Evolutionary conservation across 2,329 filamentous ascomycete species (phyloP), one percentile per base, ranked within the genome.

Genomic region (Xylaria sp.): DNA sequence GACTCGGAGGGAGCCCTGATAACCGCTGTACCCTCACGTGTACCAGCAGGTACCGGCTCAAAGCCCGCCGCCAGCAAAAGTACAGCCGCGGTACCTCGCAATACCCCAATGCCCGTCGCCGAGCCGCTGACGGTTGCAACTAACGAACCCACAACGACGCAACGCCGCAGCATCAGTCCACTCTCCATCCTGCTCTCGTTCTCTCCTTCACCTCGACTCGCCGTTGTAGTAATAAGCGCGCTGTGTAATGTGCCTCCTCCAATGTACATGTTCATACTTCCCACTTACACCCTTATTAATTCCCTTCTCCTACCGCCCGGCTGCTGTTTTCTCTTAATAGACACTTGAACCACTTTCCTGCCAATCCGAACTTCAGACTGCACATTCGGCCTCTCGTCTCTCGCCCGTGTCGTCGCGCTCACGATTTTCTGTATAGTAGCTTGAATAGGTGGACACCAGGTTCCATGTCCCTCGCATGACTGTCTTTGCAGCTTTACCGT

Each of bases 381-480:
- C 30, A 10, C 39, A 18, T 10, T 48, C 49, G 18, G 11, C 9
- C 37, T 35, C 23, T 18, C n/a, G 10, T 37, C 19, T 37, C 42
- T 35, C 18, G 44, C 13, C 23, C 23, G 23, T 23, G 23, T 63
- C 10, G 13, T 63, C 51, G 54, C 51, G 46, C 51, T 11, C 37
- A 16, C 51, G 47, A 35, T 16, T 50, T 37, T 35, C 6, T 44
- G 9, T 48, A 34, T 47, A n/a, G 16, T 5, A 30, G 10, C 8
- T 30, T 11, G 47, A 23, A 52, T 54, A 58, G 35, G 52, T 56
- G 52, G 47, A 60, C 42, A 10, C 3, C 47, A 53, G 52, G 50
- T 46, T 56, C 39, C 47, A 58, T 52, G 48, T 54, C 52, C 34
- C 37, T 61, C 56, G 57, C 58, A 67, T 67, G 65, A 64, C 54